These are phyloP conservation scores for Triticum timopheevii DNA, from an alignment of 176 grass and related monocot genomes.

Conservation along the genomic window DNA sequence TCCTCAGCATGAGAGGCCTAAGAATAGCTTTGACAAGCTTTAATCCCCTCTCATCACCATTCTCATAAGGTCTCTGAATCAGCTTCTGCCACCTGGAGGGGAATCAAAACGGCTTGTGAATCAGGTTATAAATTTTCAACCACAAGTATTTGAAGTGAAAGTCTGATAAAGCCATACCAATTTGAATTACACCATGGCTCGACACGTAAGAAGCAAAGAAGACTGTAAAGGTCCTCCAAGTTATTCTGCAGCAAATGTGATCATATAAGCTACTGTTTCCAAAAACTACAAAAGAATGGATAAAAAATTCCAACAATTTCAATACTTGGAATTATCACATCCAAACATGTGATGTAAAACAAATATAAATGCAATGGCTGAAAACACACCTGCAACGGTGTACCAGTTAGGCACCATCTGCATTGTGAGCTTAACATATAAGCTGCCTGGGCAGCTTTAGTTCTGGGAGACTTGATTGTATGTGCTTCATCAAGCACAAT, in stretches of 20 bases:
- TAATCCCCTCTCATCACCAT: conserved; percentile 71
- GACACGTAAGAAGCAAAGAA: conserved; percentile 86
- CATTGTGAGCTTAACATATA: conserved; percentile 67
- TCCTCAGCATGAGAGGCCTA: conserved; percentile 82
- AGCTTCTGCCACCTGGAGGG: conserved; percentile 73
- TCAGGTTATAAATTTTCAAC: neutral
- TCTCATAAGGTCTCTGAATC: conserved; percentile 88
- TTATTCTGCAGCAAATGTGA: conserved; percentile 53
- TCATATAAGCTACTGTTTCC: neutral
- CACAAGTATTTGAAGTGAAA: conserved; percentile 13
- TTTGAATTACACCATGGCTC: conserved; percentile 77
- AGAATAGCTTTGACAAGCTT: conserved; percentile 90
- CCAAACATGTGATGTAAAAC: neutral
- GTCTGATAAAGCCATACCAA: conserved; percentile 50
- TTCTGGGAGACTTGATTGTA: conserved; percentile 79
- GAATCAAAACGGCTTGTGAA: neutral
- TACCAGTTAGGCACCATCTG: conserved; percentile 96
- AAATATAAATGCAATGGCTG: neutral
- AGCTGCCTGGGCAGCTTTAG: conserved; percentile 69
- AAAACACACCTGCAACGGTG: conserved; percentile 72
- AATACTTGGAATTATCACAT: neutral
- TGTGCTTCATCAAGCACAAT: conserved; percentile 93
- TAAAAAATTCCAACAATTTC: neutral
- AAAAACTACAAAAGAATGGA: neutral
- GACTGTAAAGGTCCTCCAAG: conserved; percentile 93